phyloP scores from a whole-genome alignment of 164 flowering plant genomes.

The Macadamia tetraphylla region DNA sequence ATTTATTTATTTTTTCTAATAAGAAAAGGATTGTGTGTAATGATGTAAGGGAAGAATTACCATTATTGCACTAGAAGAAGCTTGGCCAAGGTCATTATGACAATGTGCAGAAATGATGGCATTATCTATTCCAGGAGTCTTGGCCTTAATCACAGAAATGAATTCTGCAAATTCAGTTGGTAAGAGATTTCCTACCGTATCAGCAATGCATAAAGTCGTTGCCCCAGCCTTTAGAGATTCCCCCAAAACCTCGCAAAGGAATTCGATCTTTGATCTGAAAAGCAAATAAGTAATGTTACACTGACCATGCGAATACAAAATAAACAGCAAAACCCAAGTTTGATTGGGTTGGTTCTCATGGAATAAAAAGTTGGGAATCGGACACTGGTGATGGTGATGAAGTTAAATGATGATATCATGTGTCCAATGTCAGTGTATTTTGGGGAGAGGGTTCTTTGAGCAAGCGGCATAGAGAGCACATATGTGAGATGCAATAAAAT shows the following conservation, averaged over 20 bases:
- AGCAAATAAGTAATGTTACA: not conserved
- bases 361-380: no score
- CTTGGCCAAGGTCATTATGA: slow-evolving; percentile 97
- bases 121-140: slow-evolving; percentile 85
- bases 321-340: no score
- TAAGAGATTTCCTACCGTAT: slow-evolving; percentile 79
- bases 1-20: no score
- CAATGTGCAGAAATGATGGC: slow-evolving; percentile 96
- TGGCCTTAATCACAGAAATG: slow-evolving; percentile 83
- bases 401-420: not conserved
- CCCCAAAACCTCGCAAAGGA: slow-evolving; percentile 69
- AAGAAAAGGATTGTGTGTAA: not conserved
- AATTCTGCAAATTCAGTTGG: slow-evolving; percentile 74
- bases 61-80: slow-evolving; percentile 84
- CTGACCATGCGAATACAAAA: no score
- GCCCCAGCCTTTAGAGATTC: slow-evolving; percentile 96
- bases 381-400: no score
- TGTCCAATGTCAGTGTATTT: not conserved
- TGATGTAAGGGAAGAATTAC: slow-evolving; percentile 29
- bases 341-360: no score
- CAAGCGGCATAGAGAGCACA: no score
- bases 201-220: slow-evolving; percentile 95
- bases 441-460: no score
- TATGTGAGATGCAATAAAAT: no score
- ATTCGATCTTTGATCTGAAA: slow-evolving; percentile 78